Conservation (phyloP, 257 asterid genomes). For the Solanum pennellii region DNA sequence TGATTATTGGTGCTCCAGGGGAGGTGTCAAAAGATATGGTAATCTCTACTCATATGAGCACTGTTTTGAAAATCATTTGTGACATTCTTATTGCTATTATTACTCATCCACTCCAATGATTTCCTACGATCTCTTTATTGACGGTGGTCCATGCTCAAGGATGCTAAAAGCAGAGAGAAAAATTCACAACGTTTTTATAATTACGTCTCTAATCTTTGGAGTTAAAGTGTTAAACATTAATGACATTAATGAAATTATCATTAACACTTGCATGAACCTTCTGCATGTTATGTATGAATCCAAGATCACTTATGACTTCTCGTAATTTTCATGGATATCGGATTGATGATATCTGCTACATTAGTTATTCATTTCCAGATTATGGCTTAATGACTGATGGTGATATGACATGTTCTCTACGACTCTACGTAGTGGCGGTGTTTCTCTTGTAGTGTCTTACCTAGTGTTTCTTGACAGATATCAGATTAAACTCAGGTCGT, state of each 20-base stretch:
- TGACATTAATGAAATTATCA: neutral
- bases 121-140: neutral
- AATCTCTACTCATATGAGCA: neutral
- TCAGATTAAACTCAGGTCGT: neutral
- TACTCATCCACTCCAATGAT: neutral
- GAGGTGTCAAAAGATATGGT: slow-evolving; percentile 97
- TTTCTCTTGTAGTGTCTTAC: neutral
- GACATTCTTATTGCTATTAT: neutral
- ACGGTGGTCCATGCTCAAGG: neutral
- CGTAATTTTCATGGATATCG: neutral
- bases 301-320: neutral
- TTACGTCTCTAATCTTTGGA: neutral
- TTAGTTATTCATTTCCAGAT: neutral
- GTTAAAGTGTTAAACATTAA: neutral
- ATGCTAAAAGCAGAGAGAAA: neutral
- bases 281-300: neutral
- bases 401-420: neutral
- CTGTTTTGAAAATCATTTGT: neutral
- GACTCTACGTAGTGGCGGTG: neutral
- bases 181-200: neutral
- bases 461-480: neutral
- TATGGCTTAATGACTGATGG: neutral
- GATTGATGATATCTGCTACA: neutral
- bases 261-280: neutral
- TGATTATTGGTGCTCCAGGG: slow-evolving; percentile 98